Conservation (phyloP, 345 rosid genomes). For the Syzygium oleosum region DNA sequence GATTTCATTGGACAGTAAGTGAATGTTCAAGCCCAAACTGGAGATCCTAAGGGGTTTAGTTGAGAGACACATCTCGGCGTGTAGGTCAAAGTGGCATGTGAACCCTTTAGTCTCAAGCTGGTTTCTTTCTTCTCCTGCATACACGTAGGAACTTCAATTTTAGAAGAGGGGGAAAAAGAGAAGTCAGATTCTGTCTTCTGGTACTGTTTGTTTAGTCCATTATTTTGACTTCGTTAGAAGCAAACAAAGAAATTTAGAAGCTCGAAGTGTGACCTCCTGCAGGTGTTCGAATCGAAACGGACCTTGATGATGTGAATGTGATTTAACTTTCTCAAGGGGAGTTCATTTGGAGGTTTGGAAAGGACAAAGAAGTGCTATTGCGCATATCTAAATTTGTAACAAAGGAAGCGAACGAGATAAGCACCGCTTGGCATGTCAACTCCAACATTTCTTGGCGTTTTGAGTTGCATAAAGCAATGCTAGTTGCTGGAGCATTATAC, state of each 20-base stretch:
- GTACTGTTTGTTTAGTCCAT: background rate
- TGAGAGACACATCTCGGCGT: background rate
- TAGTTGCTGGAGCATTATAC: background rate
- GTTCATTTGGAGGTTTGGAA: background rate
- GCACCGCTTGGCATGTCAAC: background rate
- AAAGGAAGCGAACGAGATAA: background rate
- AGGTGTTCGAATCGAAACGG: slow-evolving; percentile 62
- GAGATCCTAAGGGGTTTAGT: background rate
- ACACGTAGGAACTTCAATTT: too few relatives aligned
- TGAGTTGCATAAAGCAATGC: background rate
- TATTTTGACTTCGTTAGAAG: background rate
- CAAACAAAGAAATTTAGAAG: background rate
- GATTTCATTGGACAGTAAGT: background rate
- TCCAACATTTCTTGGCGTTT: background rate
- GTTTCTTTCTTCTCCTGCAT: background rate
- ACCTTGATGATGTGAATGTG: slow-evolving; percentile 45
- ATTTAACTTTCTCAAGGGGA: background rate
- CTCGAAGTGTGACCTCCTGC: background rate
- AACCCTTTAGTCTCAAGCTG: background rate
- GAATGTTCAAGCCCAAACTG: background rate
- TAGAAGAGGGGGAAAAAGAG: background rate
- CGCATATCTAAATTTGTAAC: background rate
- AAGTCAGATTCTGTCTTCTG: background rate
- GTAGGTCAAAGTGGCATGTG: background rate
- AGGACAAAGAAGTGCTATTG: background rate